These are phyloP conservation scores for Ceratobasidium sp. DNA, from an alignment of 1,284 basidiomycete species.

Conservation along the genomic window DNA sequence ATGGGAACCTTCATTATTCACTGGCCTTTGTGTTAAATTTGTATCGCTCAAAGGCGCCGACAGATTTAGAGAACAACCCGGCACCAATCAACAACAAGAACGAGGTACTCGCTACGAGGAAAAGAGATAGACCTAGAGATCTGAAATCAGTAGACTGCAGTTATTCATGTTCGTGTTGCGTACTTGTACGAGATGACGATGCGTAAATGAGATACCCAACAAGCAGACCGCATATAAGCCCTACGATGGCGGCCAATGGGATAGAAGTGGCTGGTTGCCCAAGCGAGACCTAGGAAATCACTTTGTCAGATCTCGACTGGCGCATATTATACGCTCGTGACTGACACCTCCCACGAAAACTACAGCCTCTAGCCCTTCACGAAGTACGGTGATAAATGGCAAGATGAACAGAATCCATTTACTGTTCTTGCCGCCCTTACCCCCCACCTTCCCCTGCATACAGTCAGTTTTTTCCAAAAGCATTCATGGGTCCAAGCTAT, in stretches of 20 bases:
- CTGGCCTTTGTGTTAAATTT: constrained; percentile 61
- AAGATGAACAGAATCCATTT: constrained; percentile 71
- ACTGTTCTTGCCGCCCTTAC: not conserved
- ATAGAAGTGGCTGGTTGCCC: constrained; percentile 80
- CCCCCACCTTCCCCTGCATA: not conserved
- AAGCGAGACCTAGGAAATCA: constrained; percentile 65
- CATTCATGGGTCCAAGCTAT: no score
- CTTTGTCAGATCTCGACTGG: not conserved
- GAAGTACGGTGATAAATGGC: constrained; percentile 85
- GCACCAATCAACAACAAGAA: constrained; percentile 89
- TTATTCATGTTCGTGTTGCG: no score
- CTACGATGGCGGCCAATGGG: constrained; percentile 85
- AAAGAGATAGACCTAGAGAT: constrained; percentile 70
- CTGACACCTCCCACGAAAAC: constrained; percentile 87
- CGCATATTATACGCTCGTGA: constrained; percentile 20
- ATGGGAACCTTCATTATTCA: not conserved
- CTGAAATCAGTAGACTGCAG: not conserved
- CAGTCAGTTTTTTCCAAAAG: no score
- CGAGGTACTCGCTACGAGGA: constrained; percentile 88
- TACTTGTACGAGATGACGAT: constrained; percentile 75
- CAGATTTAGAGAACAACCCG: constrained; percentile 78
- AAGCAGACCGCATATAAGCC: constrained; percentile 74
- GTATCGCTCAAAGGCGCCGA: constrained; percentile 73
- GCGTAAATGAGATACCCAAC: constrained; percentile 75
- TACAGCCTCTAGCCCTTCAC: constrained; percentile 91